Percentiles rank a stretch among this genome's conserved stretches.
Evolutionary conservation across 2,329 filamentous ascomycete species (phyloP).

Genomic region (Epichloe scottii): DNA sequence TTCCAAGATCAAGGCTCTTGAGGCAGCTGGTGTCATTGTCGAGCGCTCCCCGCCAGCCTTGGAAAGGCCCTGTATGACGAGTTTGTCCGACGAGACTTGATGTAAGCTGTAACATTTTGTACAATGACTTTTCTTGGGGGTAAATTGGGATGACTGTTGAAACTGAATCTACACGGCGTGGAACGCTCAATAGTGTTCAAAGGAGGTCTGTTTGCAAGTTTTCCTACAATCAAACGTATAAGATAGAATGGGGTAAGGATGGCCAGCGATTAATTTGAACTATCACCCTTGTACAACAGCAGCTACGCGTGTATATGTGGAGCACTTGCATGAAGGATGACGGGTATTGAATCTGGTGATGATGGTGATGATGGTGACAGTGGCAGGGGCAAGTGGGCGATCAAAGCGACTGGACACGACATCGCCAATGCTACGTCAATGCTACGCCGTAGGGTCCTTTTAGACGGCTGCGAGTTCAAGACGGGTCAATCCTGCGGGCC

Average conservation of each 20-base stretch:
- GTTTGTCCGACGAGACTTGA: constrained; percentile 90
- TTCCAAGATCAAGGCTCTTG: constrained; percentile 92
- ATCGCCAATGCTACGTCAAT: no score
- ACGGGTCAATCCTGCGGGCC: no score
- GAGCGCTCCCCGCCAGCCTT: constrained; percentile 82
- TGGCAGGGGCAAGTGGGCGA: no score
- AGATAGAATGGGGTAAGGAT: constrained; percentile 18
- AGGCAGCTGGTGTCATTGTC: constrained; percentile 82
- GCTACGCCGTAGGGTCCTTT: no score
- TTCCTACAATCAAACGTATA: constrained; percentile 19
- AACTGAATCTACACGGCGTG: constrained; percentile 10
- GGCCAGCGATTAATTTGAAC: constrained; percentile 2
- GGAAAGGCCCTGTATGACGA: constrained; percentile 90
- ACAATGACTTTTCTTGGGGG: not conserved
- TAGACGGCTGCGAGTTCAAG: no score
- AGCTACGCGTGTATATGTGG: not conserved
- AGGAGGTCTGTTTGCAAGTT: constrained; percentile 14
- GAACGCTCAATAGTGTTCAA: constrained; percentile 11
- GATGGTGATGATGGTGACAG: no score
- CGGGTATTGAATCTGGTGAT: no score
- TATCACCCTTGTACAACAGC: not conserved
- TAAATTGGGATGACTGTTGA: constrained; percentile 1
- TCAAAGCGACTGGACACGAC: no score
- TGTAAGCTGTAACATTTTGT: constrained; percentile 42
- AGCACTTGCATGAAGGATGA: no score